Conservation (phyloP, 441 rosid genomes). For the Brassica hybrid region DNA sequence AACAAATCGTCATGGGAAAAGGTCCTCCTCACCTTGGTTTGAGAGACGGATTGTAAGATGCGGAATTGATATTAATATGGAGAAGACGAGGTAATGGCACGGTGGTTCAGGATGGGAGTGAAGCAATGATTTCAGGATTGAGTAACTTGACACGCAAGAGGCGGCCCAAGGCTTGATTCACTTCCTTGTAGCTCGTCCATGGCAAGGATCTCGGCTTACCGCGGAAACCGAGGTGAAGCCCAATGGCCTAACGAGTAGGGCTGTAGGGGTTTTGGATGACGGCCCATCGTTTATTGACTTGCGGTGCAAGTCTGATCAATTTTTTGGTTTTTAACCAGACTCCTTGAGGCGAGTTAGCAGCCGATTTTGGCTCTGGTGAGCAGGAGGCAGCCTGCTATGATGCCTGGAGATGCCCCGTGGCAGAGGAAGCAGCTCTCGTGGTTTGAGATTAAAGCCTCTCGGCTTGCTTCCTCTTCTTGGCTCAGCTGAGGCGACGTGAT, state of each 20-base stretch:
- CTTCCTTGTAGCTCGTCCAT: background rate
- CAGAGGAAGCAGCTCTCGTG: background rate
- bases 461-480: constrained; percentile 1
- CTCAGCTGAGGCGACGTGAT: background rate
- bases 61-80: background rate
- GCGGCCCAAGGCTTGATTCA: background rate
- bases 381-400: background rate
- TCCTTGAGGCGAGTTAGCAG: constrained; percentile 3
- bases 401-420: background rate
- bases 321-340: background rate
- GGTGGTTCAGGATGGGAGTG: too few relatives aligned
- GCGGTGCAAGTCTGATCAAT: background rate
- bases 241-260: background rate
- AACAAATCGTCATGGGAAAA: background rate
- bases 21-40: constrained; percentile 4
- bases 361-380: background rate
- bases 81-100: background rate
- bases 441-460: background rate
- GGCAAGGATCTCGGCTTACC: background rate
- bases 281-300: background rate
- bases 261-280: background rate
- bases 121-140: too few relatives aligned
- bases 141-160: background rate
- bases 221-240: background rate
- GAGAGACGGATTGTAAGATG: background rate